Conservation (phyloP, 2,329 filamentous ascomycete genomes). For the Sporothrix variecibatus region DNA sequence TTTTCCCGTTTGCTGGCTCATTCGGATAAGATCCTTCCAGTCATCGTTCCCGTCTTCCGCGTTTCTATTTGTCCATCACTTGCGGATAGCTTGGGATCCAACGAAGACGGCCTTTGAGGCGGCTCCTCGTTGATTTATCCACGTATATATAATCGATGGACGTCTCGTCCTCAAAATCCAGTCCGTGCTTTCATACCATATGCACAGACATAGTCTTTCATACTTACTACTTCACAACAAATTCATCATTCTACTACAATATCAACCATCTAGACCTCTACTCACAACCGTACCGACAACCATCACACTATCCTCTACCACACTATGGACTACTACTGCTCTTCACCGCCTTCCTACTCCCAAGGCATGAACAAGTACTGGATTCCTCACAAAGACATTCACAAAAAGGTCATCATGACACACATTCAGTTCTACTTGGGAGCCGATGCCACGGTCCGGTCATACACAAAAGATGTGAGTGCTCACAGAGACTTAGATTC, state of each 20-base stretch:
- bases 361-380: constrained; percentile 58
- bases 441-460: constrained; percentile 58
- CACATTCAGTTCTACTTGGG: constrained; percentile 61
- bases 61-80: neutral
- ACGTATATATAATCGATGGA: neutral
- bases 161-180: neutral
- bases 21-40: neutral
- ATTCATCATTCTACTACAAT: neutral
- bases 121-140: neutral
- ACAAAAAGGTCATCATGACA: constrained; percentile 61
- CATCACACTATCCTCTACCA: neutral
- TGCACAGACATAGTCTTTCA: neutral
- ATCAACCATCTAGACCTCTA: neutral
- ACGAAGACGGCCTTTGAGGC: neutral
- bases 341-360: constrained; percentile 35
- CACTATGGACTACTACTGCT: constrained; percentile 11
- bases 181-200: neutral
- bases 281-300: neutral
- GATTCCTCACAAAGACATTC: constrained; percentile 61
- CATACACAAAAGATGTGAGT: constrained; percentile 57
- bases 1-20: neutral
- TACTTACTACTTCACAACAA: neutral
- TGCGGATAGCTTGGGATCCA: neutral
- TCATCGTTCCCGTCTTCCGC: neutral
- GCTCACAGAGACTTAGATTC: neutral